A percentile compares a stretch with the other conserved stretches of the same genome.
phyloP scores from a whole-genome alignment of 2,329 filamentous ascomycete species.

The Colletotrichum musicola region DNA sequence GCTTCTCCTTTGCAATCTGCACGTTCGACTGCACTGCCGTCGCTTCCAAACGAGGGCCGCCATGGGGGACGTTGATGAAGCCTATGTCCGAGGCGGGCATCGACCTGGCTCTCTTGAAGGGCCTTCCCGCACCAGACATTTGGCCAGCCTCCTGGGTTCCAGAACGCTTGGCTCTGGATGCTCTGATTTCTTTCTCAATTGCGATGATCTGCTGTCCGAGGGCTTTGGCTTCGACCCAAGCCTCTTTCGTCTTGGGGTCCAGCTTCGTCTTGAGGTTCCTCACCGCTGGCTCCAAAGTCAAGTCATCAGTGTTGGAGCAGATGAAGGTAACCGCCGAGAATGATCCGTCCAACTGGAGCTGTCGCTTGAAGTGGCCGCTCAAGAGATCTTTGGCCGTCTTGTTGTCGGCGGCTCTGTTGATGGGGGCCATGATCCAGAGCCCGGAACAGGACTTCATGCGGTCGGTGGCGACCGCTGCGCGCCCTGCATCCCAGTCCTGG shows the following conservation, averaged over 20 bases:
- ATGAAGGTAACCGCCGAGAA: slow-evolving; percentile 70
- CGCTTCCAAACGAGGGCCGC: no score
- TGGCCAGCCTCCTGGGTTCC: neutral
- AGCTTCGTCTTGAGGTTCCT: slow-evolving; percentile 7
- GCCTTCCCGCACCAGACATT: no score
- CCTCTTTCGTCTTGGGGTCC: neutral
- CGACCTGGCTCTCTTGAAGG: no score
- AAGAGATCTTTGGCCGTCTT: slow-evolving; percentile 69
- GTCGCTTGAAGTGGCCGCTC: slow-evolving; percentile 68
- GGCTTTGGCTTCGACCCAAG: neutral
- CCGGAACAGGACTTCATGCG: slow-evolving; percentile 72
- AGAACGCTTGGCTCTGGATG: neutral
- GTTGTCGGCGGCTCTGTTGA: slow-evolving; percentile 70
- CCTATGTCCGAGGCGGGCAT: no score
- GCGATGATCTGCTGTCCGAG: neutral
- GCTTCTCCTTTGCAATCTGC: no score
- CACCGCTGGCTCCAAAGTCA: slow-evolving; percentile 51
- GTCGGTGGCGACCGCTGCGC: slow-evolving; percentile 66
- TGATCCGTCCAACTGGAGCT: slow-evolving; percentile 69
- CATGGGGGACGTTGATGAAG: no score
- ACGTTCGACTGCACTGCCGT: no score
- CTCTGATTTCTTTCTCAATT: neutral
- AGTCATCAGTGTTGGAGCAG: slow-evolving; percentile 73
- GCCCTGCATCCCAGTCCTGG: slow-evolving; percentile 71
- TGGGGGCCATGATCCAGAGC: slow-evolving; percentile 72